phyloP scores from a whole-genome alignment of 176 grass and related monocot genomes.

The Zoysia japonica region DNA sequence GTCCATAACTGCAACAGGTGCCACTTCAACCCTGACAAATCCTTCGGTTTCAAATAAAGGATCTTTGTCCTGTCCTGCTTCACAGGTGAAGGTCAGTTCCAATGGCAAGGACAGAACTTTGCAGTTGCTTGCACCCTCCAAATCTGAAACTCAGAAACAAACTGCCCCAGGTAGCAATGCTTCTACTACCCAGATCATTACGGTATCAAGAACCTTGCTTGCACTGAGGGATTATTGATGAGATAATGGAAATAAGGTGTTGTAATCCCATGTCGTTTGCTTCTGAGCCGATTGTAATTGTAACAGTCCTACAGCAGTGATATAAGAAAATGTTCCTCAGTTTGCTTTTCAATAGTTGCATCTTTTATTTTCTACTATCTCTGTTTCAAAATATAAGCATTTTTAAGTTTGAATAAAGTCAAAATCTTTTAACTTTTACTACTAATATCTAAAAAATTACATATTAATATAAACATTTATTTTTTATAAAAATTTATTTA shows the following conservation, averaged over 20 bases:
- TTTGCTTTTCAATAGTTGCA: slow-evolving; percentile 42
- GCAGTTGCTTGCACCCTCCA: slow-evolving; percentile 35
- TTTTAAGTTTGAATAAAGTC: too few relatives aligned
- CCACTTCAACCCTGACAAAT: slow-evolving; percentile 3
- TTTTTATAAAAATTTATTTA: too few relatives aligned
- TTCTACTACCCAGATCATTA: slow-evolving; percentile 35
- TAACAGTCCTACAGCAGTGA: slow-evolving; percentile 50
- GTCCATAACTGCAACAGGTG: slow-evolving; percentile 15
- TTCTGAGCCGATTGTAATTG: slow-evolving; percentile 61
- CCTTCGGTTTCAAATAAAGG: slow-evolving; percentile 52
- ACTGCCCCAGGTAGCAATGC: slow-evolving; percentile 36
- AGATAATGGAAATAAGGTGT: slow-evolving; percentile 60
- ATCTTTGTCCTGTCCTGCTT: slow-evolving; percentile 18
- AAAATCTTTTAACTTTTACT: too few relatives aligned
- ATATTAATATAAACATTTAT: too few relatives aligned
- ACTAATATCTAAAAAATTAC: too few relatives aligned
- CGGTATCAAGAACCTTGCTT: slow-evolving; percentile 49
- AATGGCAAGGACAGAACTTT: slow-evolving; percentile 29
- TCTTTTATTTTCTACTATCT: not conserved
- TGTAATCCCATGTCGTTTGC: slow-evolving; percentile 56
- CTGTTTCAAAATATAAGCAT: too few relatives aligned
- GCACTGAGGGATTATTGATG: slow-evolving; percentile 55
- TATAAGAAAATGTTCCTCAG: slow-evolving; percentile 49
- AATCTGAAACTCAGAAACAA: slow-evolving; percentile 55
- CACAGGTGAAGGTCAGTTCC: slow-evolving; percentile 41